These are phyloP conservation scores for Bocquillonia castaneifolia DNA, from an alignment of 441 rosid species.

Conservation along the genomic window DNA sequence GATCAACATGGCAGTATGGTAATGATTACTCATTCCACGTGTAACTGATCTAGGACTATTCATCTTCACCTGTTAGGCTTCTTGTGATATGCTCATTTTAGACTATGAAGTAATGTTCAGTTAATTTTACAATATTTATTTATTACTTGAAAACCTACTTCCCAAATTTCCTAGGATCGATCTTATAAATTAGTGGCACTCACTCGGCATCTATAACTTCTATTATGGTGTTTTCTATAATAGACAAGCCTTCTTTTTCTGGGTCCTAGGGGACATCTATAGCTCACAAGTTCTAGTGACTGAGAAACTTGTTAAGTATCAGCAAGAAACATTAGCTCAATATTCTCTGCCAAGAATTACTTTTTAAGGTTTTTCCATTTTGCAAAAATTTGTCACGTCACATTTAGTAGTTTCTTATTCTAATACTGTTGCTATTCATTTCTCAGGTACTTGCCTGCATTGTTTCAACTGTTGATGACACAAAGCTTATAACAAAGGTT, in stretches of 20 bases:
- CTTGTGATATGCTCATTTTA: not conserved
- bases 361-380: not conserved
- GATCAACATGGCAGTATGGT: conserved; percentile 85
- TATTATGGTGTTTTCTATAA: not conserved
- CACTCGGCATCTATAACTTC: not conserved
- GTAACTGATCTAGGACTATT: conserved; percentile 8
- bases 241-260: not conserved
- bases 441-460: conserved; percentile 64
- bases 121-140: not conserved
- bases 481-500: conserved; percentile 83
- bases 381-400: not conserved
- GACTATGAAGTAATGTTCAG: not conserved
- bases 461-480: conserved; percentile 78
- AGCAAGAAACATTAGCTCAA: not conserved
- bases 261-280: not conserved
- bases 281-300: not conserved
- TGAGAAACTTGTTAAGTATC: not conserved
- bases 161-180: not conserved
- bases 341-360: not conserved
- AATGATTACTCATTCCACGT: conserved; percentile 26
- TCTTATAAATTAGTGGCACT: not conserved
- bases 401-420: not conserved
- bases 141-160: not conserved
- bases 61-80: not conserved
- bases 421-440: conserved; percentile 18